These are phyloP conservation scores for Zoysia matrella DNA, from an alignment of 202 grass and related monocot species.

Conservation along the genomic window DNA sequence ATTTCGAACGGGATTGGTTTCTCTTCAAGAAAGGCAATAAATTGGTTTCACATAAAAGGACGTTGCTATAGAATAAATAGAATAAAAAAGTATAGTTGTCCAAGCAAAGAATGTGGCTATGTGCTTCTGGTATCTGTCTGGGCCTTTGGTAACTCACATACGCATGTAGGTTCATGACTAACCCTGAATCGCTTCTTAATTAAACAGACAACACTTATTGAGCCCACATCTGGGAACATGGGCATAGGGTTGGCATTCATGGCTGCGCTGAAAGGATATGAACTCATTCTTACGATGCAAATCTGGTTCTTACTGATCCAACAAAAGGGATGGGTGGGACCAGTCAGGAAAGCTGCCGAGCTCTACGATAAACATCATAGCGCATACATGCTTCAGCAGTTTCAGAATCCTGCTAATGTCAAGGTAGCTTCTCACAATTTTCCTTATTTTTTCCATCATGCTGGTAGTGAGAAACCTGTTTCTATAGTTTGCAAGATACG, in stretches of 20 bases:
- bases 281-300: constrained; percentile 75
- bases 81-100: background rate
- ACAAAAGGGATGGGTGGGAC: constrained; percentile 93
- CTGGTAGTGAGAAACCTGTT: background rate
- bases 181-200: background rate
- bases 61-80: background rate
- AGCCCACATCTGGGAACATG: constrained; percentile 96
- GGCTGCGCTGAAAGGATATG: constrained; percentile 82
- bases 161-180: background rate
- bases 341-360: constrained; percentile 76
- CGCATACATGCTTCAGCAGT: constrained; percentile 88
- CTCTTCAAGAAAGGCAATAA: background rate
- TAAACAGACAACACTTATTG: constrained; percentile 83
- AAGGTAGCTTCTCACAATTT: constrained; percentile 49
- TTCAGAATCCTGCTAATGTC: constrained; percentile 95
- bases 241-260: constrained; percentile 74
- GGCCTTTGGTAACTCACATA: background rate
- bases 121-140: background rate
- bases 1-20: background rate
- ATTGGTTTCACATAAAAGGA: background rate
- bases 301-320: constrained; percentile 83
- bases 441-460: constrained; percentile 7
- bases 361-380: constrained; percentile 74
- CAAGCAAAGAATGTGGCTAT: background rate
- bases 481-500: background rate